Conservation (phyloP, 2,329 filamentous ascomycete species). For the Neofusicoccum kwambonambiense region DNA sequence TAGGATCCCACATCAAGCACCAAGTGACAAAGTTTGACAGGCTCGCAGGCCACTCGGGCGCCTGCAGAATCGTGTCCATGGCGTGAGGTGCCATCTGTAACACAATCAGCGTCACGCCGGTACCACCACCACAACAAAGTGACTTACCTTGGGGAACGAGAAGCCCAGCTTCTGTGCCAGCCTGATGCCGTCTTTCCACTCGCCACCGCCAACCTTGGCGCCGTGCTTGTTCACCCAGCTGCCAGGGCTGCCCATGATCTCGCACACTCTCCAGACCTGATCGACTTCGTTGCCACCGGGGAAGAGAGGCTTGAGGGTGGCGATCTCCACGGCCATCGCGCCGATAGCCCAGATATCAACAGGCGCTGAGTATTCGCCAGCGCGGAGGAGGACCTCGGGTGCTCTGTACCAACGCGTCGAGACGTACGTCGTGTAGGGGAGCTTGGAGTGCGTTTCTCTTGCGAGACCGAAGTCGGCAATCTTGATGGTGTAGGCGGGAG, state of each 20-base stretch:
- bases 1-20: conserved; percentile 99
- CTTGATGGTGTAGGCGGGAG: conserved; percentile 92
- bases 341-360: conserved; percentile 99
- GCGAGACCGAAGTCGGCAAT: conserved; percentile 97
- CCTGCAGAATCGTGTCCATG: conserved; percentile 88
- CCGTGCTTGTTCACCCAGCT: conserved; percentile 97
- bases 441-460: conserved; percentile 93
- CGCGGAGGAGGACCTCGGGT: conserved; percentile 87
- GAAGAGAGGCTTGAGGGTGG: conserved; percentile 93
- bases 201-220: conserved; percentile 82
- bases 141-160: conserved; percentile 78
- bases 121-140: neutral
- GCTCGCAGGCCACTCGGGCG: conserved; percentile 86
- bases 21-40: conserved; percentile 93
- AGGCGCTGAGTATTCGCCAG: conserved; percentile 94
- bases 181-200: conserved; percentile 93
- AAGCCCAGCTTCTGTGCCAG: conserved; percentile 95
- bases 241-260: conserved; percentile 98
- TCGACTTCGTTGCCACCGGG: conserved; percentile 98
- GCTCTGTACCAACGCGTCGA: conserved; percentile 95
- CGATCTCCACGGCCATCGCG: conserved; percentile 97
- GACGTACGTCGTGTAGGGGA: conserved; percentile 97
- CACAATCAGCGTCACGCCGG: conserved; percentile 19
- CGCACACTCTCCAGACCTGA: conserved; percentile 97
- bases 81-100: conserved; percentile 89